Conservation (phyloP, 2,329 filamentous ascomycete genomes). For the Aspergillus transmontanensis region DNA sequence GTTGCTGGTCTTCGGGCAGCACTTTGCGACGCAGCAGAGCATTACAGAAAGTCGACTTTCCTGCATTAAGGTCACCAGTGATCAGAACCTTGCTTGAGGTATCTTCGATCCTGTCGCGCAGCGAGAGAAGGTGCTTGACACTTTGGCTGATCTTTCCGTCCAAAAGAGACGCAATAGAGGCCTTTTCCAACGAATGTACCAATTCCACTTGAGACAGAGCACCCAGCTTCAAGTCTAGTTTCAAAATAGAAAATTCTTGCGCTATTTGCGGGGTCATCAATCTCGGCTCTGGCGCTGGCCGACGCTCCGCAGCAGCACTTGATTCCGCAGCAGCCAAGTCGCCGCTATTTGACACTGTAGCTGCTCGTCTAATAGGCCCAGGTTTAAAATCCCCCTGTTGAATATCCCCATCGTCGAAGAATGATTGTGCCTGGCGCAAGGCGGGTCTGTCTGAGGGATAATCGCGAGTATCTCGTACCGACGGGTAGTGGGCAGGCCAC, state of each 20-base stretch:
- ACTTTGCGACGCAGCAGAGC: conserved; percentile 91
- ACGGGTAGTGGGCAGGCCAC: conserved; percentile 95
- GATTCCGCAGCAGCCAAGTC: conserved; percentile 69
- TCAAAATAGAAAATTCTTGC: conserved; percentile 93
- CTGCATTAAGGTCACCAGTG: conserved; percentile 93
- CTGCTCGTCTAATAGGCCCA: conserved; percentile 66
- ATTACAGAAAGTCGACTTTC: conserved; percentile 99
- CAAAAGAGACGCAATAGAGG: conserved; percentile 82
- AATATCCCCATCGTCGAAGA: conserved; percentile 28
- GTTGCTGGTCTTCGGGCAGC: conserved; percentile 93
- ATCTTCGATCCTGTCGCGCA: conserved; percentile 94
- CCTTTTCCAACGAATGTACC: conserved; percentile 92
- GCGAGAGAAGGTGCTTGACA: conserved; percentile 81
- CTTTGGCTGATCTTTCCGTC: conserved; percentile 95
- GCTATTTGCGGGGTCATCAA: conserved; percentile 90
- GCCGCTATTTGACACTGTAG: conserved; percentile 68
- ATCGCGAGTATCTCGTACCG: conserved; percentile 43
- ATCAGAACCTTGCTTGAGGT: conserved; percentile 95
- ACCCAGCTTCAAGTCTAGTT: conserved; percentile 90
- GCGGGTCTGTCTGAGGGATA: conserved; percentile 37
- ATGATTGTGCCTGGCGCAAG: conserved; percentile 40
- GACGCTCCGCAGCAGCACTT: conserved; percentile 68
- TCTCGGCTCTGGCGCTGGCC: conserved; percentile 69
- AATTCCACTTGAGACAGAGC: conserved; percentile 83
- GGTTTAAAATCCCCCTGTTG: conserved; percentile 42